Evolutionary conservation across 2,329 filamentous ascomycete genomes (phyloP), one percentile per base, ranked within the genome.

Genomic region (Paraphoma sp.): DNA sequence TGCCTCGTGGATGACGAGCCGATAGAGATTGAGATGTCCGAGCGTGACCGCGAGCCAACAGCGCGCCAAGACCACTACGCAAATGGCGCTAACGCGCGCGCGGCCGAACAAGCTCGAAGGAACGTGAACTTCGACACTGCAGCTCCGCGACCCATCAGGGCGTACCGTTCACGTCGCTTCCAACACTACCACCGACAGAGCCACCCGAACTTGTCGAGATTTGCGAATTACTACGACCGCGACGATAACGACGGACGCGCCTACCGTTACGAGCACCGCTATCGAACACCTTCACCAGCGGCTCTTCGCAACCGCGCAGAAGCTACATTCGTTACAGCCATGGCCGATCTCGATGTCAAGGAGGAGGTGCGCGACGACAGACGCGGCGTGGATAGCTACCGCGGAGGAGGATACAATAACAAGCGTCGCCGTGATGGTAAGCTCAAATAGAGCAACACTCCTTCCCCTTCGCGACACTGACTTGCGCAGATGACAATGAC

Each of bases 391-490:
- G 66, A 64, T 47, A 56, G 62, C 48, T 63, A 67, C 16, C 60
- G 67, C 6, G 65, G 68, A 58, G 65, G 68, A 60, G 67, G 67
- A 45, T 60, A 63, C 40, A 36, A 36, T 36, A 65, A 68, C 60
- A 73, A 74, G 64, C 66, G 72, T 12, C 70, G 69, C 40, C 69
- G 70, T 42, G 71, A 75, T 61, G 72, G 72, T 74, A 50, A 63
- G 65, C 57, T 53, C 56, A 41, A 31, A 43, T 45, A 18, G 16
- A 2, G 11, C 12, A 23, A 17, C 17, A 28, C 29, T 14, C 3
- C 11, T n/a, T n/a, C 9, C 18, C 18, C 28, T 10, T 44, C 17
- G 33, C 48, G 38, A 48, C 45, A 29, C 51, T 63, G 46, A 62
- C 52, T 50, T 11, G 48, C 30, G 29, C 47, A 74, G 71, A 75